These are phyloP conservation scores for Tilletiopsis washingtonensis DNA, from an alignment of 1,284 basidiomycete species.

Conservation along the genomic window DNA sequence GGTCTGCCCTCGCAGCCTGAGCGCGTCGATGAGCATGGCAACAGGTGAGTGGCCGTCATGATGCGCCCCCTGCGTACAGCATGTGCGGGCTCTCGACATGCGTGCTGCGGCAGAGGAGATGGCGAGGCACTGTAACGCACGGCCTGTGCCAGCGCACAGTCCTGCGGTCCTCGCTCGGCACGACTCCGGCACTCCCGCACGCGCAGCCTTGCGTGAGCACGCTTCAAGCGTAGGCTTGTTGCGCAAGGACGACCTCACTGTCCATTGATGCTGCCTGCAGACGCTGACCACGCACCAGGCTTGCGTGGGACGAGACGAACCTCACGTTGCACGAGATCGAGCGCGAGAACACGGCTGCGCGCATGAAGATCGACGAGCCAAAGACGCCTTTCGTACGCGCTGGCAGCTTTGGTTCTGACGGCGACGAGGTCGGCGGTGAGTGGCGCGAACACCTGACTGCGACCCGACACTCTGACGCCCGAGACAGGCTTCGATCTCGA, in stretches of 20 bases:
- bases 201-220: too few relatives aligned
- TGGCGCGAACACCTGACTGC: not conserved
- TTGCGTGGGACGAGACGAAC: conserved; percentile 46
- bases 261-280: not conserved
- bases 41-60: conserved; percentile 3
- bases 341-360: conserved; percentile 31
- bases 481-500: conserved; percentile 33
- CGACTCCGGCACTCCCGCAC: not conserved
- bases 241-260: not conserved
- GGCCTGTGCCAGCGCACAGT: too few relatives aligned
- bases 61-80: not conserved
- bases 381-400: conserved; percentile 46
- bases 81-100: too few relatives aligned
- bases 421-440: conserved; percentile 24
- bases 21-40: conserved; percentile 14
- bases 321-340: conserved; percentile 42
- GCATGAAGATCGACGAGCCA: conserved; percentile 48
- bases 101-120: too few relatives aligned
- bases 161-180: not conserved
- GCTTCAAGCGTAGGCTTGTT: not conserved
- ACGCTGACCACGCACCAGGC: conserved; percentile 4
- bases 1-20: conserved; percentile 3
- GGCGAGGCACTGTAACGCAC: too few relatives aligned
- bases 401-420: conserved; percentile 27
- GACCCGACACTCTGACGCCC: not conserved